These are phyloP conservation scores for Chenopodium suecicum DNA, from an alignment of 148 eudicot species.

Conservation along the genomic window DNA sequence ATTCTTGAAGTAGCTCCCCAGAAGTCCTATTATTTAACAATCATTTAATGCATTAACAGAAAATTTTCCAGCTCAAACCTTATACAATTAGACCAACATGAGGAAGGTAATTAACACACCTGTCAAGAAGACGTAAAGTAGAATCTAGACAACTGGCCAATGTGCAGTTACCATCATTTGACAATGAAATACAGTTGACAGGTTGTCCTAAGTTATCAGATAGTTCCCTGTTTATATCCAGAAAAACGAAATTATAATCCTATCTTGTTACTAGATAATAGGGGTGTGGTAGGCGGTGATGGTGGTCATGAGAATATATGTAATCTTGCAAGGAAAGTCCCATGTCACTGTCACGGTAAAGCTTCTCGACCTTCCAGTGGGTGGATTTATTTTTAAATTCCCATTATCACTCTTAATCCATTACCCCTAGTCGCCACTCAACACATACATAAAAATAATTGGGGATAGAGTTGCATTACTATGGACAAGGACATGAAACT, in stretches of 20 bases:
- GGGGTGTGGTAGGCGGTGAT: neutral
- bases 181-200: conserved; percentile 87
- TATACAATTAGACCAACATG: neutral
- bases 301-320: neutral
- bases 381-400: neutral
- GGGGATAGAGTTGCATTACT: neutral
- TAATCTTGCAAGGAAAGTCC: neutral
- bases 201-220: conserved; percentile 90
- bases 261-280: too few species aligned
- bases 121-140: conserved; percentile 81
- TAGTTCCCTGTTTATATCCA: conserved; percentile 54
- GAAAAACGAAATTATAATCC: neutral
- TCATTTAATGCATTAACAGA: conserved; percentile 4
- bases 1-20: conserved; percentile 91
- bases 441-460: neutral
- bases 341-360: neutral
- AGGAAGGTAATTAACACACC: conserved; percentile 40
- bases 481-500: neutral
- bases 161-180: conserved; percentile 87
- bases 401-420: neutral
- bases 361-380: neutral
- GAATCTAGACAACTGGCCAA: conserved; percentile 95
- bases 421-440: neutral
- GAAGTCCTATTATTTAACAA: conserved; percentile 46
- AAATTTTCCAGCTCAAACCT: neutral